These are phyloP conservation scores for Brettanomyces naardenensis DNA, from an alignment of 805 yeast genomes.

Conservation along the genomic window DNA sequence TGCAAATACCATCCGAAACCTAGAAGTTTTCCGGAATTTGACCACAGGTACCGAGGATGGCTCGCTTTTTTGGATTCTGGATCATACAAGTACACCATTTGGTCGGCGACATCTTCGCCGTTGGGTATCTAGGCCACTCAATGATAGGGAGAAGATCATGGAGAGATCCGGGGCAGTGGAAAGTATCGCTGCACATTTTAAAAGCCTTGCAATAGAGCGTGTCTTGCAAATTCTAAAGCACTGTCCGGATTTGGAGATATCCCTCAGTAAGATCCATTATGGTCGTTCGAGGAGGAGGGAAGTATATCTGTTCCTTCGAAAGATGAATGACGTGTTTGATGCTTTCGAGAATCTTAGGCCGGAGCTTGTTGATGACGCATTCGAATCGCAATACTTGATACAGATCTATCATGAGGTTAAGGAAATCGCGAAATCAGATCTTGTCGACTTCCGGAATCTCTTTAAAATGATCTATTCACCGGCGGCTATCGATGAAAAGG, in stretches of 20 bases:
- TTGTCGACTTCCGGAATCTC: constrained; percentile 25
- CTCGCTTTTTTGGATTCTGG: constrained; percentile 69
- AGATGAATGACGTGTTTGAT: constrained; percentile 31
- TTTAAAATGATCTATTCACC: constrained; percentile 45
- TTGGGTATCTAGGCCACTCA: constrained; percentile 75
- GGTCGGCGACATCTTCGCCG: constrained; percentile 59
- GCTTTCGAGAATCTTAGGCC: constrained; percentile 17
- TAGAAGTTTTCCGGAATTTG: constrained; percentile 67
- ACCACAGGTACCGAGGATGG: constrained; percentile 55
- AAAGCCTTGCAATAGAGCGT: constrained; percentile 28
- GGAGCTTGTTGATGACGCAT: constrained; percentile 9
- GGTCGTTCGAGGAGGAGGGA: constrained; percentile 53
- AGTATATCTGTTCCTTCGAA: constrained; percentile 43
- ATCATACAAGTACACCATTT: constrained; percentile 71
- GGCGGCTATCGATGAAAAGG: constrained; percentile 44
- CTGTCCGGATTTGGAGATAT: constrained; percentile 50
- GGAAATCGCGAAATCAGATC: constrained; percentile 7
- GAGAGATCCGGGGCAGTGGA: constrained; percentile 58
- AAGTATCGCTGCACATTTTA: constrained; percentile 34
- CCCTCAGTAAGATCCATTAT: constrained; percentile 51
- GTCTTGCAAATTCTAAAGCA: constrained; percentile 21
- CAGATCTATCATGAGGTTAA: constrained; percentile 15
- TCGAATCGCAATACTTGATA: constrained; percentile 16
- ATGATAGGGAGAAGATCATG: constrained; percentile 43
- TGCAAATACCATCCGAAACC: constrained; percentile 55